These are phyloP conservation scores for Globisporangium cylindrosporum DNA, from an alignment of 352 stramenopile species.

Conservation along the genomic window DNA sequence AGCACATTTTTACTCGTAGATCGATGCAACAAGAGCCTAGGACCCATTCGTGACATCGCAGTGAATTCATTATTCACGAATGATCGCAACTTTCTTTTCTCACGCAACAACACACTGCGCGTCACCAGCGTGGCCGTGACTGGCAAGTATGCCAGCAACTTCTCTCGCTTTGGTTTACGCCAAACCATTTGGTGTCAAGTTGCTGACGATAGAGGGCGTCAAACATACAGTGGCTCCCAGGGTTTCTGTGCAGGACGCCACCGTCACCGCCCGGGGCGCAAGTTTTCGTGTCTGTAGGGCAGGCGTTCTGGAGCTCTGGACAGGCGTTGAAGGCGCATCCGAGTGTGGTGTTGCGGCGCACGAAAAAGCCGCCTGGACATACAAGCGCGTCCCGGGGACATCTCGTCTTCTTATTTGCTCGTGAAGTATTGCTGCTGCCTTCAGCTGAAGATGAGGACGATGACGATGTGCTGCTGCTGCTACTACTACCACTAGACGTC, in stretches of 20 bases:
- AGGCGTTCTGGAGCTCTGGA: background rate
- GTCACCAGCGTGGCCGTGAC: too few species aligned
- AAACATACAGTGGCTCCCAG: slow-evolving; percentile 5
- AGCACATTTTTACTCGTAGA: too few species aligned
- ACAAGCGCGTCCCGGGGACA: slow-evolving; percentile 14
- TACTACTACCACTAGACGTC: background rate
- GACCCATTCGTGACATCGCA: too few species aligned
- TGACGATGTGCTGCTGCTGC: background rate
- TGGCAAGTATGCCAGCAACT: too few species aligned
- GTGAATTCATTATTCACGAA: too few species aligned
- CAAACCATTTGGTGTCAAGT: too few species aligned
- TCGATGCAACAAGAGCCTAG: too few species aligned
- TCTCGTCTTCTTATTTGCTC: background rate
- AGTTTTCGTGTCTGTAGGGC: background rate
- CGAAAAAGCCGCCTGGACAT: slow-evolving; percentile 9
- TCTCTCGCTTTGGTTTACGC: too few species aligned
- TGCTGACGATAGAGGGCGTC: background rate
- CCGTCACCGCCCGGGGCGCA: background rate
- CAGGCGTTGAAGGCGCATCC: slow-evolving; percentile 10
- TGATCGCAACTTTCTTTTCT: too few species aligned
- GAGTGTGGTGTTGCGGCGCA: slow-evolving; percentile 9
- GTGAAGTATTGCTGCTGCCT: background rate
- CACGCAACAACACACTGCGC: too few species aligned
- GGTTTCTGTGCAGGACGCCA: background rate
- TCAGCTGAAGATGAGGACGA: background rate